phyloP scores from a whole-genome alignment of 495 filamentous ascomycete species.

The Hypoxylon fragiforme region DNA sequence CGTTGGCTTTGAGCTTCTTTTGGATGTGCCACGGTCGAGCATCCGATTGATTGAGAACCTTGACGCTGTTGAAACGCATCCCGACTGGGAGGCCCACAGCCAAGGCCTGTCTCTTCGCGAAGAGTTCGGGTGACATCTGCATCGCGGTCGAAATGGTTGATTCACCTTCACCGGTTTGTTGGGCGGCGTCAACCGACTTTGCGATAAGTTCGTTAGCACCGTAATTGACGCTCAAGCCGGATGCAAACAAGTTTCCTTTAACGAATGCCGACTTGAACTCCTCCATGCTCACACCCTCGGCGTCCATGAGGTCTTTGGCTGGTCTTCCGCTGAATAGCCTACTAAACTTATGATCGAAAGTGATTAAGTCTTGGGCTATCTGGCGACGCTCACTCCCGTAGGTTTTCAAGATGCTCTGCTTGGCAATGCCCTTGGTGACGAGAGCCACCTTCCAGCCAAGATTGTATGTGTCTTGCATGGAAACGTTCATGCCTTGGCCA shows the following conservation, averaged over 20 bases:
- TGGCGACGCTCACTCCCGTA: conserved; percentile 70
- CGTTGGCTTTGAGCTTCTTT: conserved; percentile 52
- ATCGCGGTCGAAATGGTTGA: conserved; percentile 58
- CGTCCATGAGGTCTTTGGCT: conserved; percentile 49
- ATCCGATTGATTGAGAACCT: conserved; percentile 63
- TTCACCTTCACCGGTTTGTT: conserved; percentile 54
- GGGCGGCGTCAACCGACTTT: conserved; percentile 16
- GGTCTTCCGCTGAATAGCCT: conserved; percentile 49
- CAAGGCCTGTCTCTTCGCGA: conserved; percentile 34
- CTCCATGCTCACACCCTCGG: conserved; percentile 48
- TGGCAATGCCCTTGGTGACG: conserved; percentile 57
- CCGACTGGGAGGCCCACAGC: conserved; percentile 55
- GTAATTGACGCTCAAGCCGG: conserved; percentile 36
- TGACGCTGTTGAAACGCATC: conserved; percentile 59
- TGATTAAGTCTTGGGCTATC: conserved; percentile 73
- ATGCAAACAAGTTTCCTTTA: conserved; percentile 36
- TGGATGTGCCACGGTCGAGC: conserved; percentile 61
- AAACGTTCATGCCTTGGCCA: conserved; percentile 77
- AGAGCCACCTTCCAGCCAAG: conserved; percentile 74
- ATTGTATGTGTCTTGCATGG: conserved; percentile 70
- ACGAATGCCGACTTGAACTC: conserved; percentile 49
- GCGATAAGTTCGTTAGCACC: conserved; percentile 25
- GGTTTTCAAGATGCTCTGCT: conserved; percentile 62
- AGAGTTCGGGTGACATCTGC: conserved; percentile 40
- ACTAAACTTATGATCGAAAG: conserved; percentile 67